Evolutionary conservation across 495 filamentous ascomycete species (phyloP), one percentile per base, ranked within the genome.

Genomic region (Melanomma pulvis-pyrius): DNA sequence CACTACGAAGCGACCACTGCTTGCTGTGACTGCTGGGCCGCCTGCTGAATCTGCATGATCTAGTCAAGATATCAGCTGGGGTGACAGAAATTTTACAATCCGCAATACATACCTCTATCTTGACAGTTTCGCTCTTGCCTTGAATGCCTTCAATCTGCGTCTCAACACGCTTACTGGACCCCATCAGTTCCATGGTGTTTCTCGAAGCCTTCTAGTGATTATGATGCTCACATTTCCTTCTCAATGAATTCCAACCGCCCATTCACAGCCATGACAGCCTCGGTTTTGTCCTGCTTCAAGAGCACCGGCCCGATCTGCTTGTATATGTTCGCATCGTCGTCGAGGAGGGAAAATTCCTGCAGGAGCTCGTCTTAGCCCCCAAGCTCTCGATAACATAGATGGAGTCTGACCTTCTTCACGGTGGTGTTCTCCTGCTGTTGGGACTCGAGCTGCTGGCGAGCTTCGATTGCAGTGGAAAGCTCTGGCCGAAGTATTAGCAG

Each of bases 251-350:
- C 92, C 59, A 98, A 76, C 11, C 94, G 86, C 48, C 91, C 89
- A 65, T 93, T 90, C 30, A 98, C 96, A 6, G 92, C 91, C 84
- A 91, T 88, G 52, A 88, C 82, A 0, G 96, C 94, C 70, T 98
- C 94, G 2, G 80, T 77, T 72, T 89, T 91, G 13, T 98, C 94
- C 76, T 98, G 96, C 80, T 98, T 97, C 71, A 98, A 77, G 50
- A 99, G 81, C 11, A 98, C 90, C 0, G 94, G 94, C 0, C 94
- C 94, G 55, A 97, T 86, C 36, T 96, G 84, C 76, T 98, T 98
- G 83, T 92, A 99, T 78, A 99, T 96, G 55, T 88, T 90, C 64
- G 93, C 87, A 67, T 88, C 87, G 51, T 91, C 87, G 63, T 87
- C 84, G 61, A 98, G 82, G 60, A 82, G 82, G 30, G 83, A 78